phyloP scores from a whole-genome alignment of 2,329 filamentous ascomycete species.

The Neodidymelliopsis sp. region DNA sequence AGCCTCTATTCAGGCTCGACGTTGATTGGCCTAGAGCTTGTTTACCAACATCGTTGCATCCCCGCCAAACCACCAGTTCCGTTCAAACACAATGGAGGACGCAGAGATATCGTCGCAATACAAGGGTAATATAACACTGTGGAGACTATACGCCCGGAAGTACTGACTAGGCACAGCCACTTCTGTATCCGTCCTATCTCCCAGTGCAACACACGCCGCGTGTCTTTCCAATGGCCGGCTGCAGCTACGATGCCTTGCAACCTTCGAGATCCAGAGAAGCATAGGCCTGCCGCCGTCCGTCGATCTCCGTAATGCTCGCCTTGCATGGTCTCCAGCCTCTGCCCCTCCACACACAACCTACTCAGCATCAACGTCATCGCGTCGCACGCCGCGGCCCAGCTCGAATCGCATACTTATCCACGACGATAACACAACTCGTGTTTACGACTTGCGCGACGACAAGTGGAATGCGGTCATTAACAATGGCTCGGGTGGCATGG shows the following conservation, averaged over 20 bases:
- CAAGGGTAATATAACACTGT: slow-evolving; percentile 30
- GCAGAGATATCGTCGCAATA: slow-evolving; percentile 41
- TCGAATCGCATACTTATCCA: slow-evolving; percentile 52
- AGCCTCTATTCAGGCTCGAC: too few relatives aligned
- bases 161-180: slow-evolving; percentile 35
- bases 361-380: slow-evolving; percentile 30
- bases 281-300: slow-evolving; percentile 45
- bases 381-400: slow-evolving; percentile 19
- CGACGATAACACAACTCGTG: slow-evolving; percentile 49
- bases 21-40: slow-evolving; percentile 26
- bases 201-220: slow-evolving; percentile 50
- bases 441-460: slow-evolving; percentile 53
- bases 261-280: slow-evolving; percentile 46
- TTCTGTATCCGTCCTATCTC: slow-evolving; percentile 47
- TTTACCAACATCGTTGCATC: slow-evolving; percentile 33
- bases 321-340: slow-evolving; percentile 49
- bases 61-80: slow-evolving; percentile 8
- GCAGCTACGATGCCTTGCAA: slow-evolving; percentile 49
- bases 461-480: slow-evolving; percentile 54
- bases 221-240: slow-evolving; percentile 49
- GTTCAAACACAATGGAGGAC: slow-evolving; percentile 33
- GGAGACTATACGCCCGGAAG: background rate
- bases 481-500: slow-evolving; percentile 59
- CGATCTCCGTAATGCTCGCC: slow-evolving; percentile 36
- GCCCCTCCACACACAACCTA: slow-evolving; percentile 6